phyloP scores from a whole-genome alignment of 306 rosid genomes.

The Crataegus laevigata region DNA sequence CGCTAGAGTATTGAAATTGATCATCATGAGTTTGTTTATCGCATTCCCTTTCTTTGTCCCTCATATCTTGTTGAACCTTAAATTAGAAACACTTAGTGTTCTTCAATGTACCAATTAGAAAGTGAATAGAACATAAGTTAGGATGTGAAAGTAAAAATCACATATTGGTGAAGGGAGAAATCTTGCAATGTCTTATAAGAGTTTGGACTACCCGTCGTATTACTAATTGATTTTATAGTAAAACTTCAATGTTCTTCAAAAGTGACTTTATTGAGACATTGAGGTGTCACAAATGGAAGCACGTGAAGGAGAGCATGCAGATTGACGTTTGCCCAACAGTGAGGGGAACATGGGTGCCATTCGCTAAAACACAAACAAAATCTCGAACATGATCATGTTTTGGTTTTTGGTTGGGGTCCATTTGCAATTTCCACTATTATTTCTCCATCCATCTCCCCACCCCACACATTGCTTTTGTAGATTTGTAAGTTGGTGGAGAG shows the following conservation, averaged over 20 bases:
- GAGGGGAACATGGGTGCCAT: conserved; percentile 23
- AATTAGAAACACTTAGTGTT: no score
- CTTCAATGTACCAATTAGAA: background rate
- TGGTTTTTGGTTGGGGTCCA: conserved; percentile 28
- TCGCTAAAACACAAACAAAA: conserved; percentile 57
- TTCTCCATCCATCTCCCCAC: background rate
- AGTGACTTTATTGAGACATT: no score
- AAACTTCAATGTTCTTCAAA: no score
- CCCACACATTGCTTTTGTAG: conserved; percentile 4
- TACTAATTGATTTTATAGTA: no score
- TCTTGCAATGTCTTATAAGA: no score
- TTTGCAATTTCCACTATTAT: conserved; percentile 19
- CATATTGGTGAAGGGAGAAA: no score
- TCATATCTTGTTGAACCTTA: background rate
- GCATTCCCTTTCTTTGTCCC: background rate
- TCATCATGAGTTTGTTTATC: background rate
- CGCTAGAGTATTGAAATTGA: background rate
- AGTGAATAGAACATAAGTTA: background rate
- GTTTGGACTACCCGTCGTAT: fast-evolving
- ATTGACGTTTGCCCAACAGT: conserved; percentile 17
- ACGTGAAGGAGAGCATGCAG: background rate
- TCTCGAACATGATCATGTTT: conserved; percentile 30
- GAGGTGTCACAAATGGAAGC: background rate
- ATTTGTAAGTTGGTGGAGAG: conserved; percentile 40
- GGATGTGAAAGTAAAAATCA: no score